Evolutionary conservation across 208 protist species (phyloP), one percentile per base, ranked within the genome.

Genomic region (Phytomonas sp.): DNA sequence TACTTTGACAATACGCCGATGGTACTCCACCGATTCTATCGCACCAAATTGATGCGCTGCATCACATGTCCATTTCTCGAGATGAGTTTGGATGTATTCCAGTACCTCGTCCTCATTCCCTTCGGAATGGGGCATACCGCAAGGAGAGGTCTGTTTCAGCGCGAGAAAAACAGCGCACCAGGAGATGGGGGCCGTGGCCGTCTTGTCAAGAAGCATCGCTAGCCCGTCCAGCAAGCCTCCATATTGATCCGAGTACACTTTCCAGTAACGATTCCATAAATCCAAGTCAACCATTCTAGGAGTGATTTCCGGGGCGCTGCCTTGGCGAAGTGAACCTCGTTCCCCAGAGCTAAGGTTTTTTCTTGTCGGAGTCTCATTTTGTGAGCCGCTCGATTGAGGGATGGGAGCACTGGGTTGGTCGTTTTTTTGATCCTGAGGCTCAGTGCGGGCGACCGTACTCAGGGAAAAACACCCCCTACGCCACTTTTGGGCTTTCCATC

Each of bases 181-280:
- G 28, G 29, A 56, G 2, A 46, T 30, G 20, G 56, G 33, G 1
- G 65, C 32, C 20, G 67, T 26, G 0, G 17, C 13, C 32, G 59
- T 37, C n/a, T 23, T 60, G 31, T 40, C 51, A 37, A 75, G 60
- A 37, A 66, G 63, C 71, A 60, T 62, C 4, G 71, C 68, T 28
- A 80, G 62, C 0, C 40, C 34, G 33, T 75, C 76, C 59, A 80
- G 32, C 43, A 62, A 64, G 17, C 76, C 76, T 5, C 66, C 71
- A 36, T 68, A 80, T 60, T 65, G 70, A 11, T 31, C 46, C 9
- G 76, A 76, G 53, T 66, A 80, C 2, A 60, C 68, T 15, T 76
- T 73, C 88, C 88, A 93, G 75, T 91, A 93, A 2, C 68, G 13
- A 62, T 93, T 89, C 88, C 88, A 93, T 66, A 74, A 20, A 33